Evolutionary conservation across 2,329 filamentous ascomycete species (phyloP), one percentile per base, ranked within the genome.

Genomic region (Fusarium phyllophilum): DNA sequence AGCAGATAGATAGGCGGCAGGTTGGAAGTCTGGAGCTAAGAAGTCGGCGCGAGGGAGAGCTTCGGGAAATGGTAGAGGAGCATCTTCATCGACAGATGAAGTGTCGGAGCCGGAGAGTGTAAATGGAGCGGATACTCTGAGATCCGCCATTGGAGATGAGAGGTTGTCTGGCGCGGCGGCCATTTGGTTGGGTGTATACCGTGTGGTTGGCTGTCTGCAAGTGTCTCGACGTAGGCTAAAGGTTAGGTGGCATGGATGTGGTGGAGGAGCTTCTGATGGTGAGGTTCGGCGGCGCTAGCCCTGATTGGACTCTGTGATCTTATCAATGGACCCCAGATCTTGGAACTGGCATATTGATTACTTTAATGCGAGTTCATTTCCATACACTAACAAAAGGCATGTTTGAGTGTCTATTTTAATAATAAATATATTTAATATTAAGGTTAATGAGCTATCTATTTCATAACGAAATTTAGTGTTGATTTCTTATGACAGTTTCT

Each of bases 11-110:
- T 98, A 99, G 5, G 86, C 85, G 5, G 93, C 89, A 2, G 97
- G 92, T 71, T 94, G 90, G 82, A 99, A 99, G 75, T 90, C 83
- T 8, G 90, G 88, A 5, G 89, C 85, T 12, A 97, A 89, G 84
- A 99, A 99, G 79, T 96, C 94, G 66, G 88, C 86, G 66, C 96
- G 93, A 4, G 94, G 90, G 22, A 99, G 90, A 8, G 95, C 94
- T 44, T 91, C 88, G 3, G 96, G 96, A 84, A 97, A 98, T 18
- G 96, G 96, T 10, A 98, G 90, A 26, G 91, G 91, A 77, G 90
- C 87, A 77, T 92, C 90, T 77, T 93, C 90, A 77, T 90, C 77
- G 29, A 76, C 79, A 59, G 79, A 80, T 8, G 81, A 83, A 15
- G 82, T 83, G 20, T 82, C 81, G 42, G 84, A 83, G n/a, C 82